Evolutionary conservation across 805 yeast genomes (phyloP).

Genomic region (Kuraishia borneana): DNA sequence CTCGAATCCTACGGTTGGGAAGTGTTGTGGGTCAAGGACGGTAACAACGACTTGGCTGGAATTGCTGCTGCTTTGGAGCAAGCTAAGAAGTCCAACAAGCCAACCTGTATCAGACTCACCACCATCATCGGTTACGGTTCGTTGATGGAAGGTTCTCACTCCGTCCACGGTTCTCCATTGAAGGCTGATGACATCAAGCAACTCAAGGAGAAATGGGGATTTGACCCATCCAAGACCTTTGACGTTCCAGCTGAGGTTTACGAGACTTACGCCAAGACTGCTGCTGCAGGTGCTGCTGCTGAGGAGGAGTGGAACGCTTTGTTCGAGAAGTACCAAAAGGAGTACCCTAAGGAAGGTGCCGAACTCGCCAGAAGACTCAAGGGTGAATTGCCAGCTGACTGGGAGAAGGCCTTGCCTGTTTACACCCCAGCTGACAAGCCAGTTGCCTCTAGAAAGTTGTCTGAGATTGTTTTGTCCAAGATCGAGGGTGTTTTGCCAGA

Average conservation of each 20-base stretch:
- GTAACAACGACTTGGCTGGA: constrained; percentile 67
- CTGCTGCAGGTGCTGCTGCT: constrained; percentile 49
- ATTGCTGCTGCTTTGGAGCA: constrained; percentile 65
- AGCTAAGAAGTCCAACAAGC: constrained; percentile 80
- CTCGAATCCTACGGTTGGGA: constrained; percentile 95
- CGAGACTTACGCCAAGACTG: constrained; percentile 49
- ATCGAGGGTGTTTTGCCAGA: constrained; percentile 67
- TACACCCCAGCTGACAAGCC: constrained; percentile 73
- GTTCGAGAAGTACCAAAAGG: constrained; percentile 47
- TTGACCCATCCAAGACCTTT: constrained; percentile 76
- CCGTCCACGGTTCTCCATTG: constrained; percentile 95
- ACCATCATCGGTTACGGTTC: constrained; percentile 97
- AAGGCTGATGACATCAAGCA: constrained; percentile 87
- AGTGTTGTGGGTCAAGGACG: constrained; percentile 63
- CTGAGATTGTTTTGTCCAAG: constrained; percentile 64
- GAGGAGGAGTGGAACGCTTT: constrained; percentile 69
- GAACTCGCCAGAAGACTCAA: constrained; percentile 71
- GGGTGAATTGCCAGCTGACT: constrained; percentile 70
- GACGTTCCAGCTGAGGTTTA: constrained; percentile 76
- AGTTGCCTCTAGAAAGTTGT: constrained; percentile 88
- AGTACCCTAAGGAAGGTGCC: constrained; percentile 70
- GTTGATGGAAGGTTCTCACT: constrained; percentile 68
- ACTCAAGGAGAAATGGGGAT: constrained; percentile 75
- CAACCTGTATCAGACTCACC: constrained; percentile 77
- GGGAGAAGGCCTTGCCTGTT: constrained; percentile 70